Evolutionary conservation across 1,284 basidiomycete genomes (phyloP), one percentile per base, ranked within the genome.

Genomic region (Ganoderma boninense): DNA sequence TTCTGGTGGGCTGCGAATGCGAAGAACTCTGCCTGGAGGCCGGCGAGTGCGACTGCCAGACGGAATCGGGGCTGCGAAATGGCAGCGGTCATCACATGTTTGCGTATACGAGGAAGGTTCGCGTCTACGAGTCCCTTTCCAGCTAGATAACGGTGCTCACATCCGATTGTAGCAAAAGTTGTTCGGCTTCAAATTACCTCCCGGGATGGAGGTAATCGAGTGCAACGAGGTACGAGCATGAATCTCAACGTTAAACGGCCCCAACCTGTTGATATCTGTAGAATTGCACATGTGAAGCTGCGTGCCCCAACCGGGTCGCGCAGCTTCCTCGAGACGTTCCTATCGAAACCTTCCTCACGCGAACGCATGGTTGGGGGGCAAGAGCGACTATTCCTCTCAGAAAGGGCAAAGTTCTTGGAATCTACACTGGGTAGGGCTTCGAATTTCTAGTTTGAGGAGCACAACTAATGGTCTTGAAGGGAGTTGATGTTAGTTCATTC

Each of bases 351-450:
- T 84, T 83, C 76, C 75, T 79, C 57, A 83, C 83, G 0, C 46
- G 23, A 23, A 64, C 73, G 18, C 72, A 78, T 52, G 83, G 83
- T 4, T 84, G 82, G 82, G 83, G 82, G 23, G 82, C 79, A 2
- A 74, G 82, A 14, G 77, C 86, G 0, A 72, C 81, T 0, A 71
- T 77, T 0, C 73, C 80, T 35, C 73, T 92, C 1, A 77, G 78
- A 23, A 79, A 69, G 60, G 90, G 90, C 18, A 89, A 87, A 69
- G 87, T 92, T 4, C 69, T 92, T 32, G 91, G 91, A 1, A 82
- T 88, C 18, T 92, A 89, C 74, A 86, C 90, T 62, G 90, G 90
- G 91, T 91, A 75, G 61, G 81, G 76, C 18, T n/a, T 32, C 44
- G 68, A 32, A 16, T 62, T 42, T 20, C 23, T n/a, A 20, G n/a